A percentile compares a stretch with the other conserved stretches of the same genome.
phyloP scores from a whole-genome alignment of 306 rosid genomes.

The Vigna reflexopilosa region DNA sequence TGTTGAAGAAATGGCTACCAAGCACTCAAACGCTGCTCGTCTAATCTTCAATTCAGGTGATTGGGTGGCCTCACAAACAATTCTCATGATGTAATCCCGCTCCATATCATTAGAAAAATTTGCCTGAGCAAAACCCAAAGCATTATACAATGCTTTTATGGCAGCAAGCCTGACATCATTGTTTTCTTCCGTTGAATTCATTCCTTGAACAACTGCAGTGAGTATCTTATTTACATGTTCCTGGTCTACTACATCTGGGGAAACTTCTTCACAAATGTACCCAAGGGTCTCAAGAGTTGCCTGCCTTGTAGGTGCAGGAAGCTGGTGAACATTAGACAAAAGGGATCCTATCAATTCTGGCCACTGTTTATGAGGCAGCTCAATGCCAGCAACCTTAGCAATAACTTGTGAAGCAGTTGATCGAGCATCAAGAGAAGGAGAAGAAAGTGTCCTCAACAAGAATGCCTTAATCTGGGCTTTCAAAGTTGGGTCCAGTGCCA shows the following conservation, averaged over 20 bases:
- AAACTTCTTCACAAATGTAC: constrained; percentile 92
- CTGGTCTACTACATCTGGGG: constrained; percentile 74
- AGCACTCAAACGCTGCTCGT: constrained; percentile 83
- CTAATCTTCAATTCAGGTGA: constrained; percentile 82
- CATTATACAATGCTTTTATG: constrained; percentile 72
- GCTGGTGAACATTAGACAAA: constrained; percentile 76
- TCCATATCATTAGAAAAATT: constrained; percentile 92
- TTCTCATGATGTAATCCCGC: constrained; percentile 86
- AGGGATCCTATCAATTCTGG: constrained; percentile 84
- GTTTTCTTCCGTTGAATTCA: constrained; percentile 76
- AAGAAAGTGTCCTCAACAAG: constrained; percentile 77
- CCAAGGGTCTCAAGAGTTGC: constrained; percentile 97
- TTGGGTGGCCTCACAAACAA: constrained; percentile 92
- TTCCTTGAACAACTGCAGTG: constrained; percentile 89
- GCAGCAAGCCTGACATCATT: constrained; percentile 84
- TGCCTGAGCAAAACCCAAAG: constrained; percentile 94
- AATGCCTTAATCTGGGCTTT: constrained; percentile 78
- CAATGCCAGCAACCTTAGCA: constrained; percentile 93
- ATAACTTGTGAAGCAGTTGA: constrained; percentile 92
- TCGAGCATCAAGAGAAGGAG: constrained; percentile 78
- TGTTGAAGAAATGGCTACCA: constrained; percentile 89
- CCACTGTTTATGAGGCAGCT: constrained; percentile 92
- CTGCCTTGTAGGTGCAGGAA: constrained; percentile 78
- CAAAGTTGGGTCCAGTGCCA: constrained; percentile 66
- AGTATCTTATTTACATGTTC: constrained; percentile 85